These are phyloP conservation scores for Entrophospora sp. DNA, from an alignment of 192 early-diverging fungal species.

Conservation along the genomic window DNA sequence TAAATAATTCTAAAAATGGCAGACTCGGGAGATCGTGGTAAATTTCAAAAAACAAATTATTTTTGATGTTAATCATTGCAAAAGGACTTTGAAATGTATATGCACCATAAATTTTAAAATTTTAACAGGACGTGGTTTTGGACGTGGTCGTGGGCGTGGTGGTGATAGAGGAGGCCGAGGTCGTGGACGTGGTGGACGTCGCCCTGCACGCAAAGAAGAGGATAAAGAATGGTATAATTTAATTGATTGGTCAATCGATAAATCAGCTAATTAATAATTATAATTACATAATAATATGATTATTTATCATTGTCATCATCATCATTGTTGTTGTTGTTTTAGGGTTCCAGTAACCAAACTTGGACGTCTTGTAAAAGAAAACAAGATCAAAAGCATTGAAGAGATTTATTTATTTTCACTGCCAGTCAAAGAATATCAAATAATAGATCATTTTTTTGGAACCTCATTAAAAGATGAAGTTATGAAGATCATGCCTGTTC, in stretches of 20 bases:
- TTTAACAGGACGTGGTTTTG: slow-evolving; percentile 77
- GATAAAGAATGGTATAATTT: slow-evolving; percentile 62
- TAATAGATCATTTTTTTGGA: slow-evolving; percentile 92
- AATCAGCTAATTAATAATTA: background rate
- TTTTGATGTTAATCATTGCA: too few relatives aligned
- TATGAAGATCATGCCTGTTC: slow-evolving; percentile 99
- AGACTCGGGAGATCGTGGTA: too few relatives aligned
- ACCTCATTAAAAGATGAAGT: slow-evolving; percentile 96
- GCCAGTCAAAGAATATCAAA: slow-evolving; percentile 99
- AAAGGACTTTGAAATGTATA: too few relatives aligned
- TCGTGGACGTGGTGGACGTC: slow-evolving; percentile 64
- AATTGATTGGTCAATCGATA: background rate
- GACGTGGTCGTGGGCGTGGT: slow-evolving; percentile 71
- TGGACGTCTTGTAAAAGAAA: slow-evolving; percentile 96
- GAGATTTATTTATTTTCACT: slow-evolving; percentile 97
- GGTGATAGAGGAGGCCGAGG: slow-evolving; percentile 64
- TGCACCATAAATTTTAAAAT: too few relatives aligned
- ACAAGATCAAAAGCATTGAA: slow-evolving; percentile 94
- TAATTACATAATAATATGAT: slow-evolving; percentile 21
- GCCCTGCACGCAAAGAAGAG: slow-evolving; percentile 62
- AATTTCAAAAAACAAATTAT: too few relatives aligned
- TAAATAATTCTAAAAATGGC: too few relatives aligned
- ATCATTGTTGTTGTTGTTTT: background rate
- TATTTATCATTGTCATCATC: slow-evolving; percentile 2
- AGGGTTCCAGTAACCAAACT: slow-evolving; percentile 96